phyloP scores from a whole-genome alignment of 2,329 filamentous ascomycete species.

The Fusarium sp. region DNA sequence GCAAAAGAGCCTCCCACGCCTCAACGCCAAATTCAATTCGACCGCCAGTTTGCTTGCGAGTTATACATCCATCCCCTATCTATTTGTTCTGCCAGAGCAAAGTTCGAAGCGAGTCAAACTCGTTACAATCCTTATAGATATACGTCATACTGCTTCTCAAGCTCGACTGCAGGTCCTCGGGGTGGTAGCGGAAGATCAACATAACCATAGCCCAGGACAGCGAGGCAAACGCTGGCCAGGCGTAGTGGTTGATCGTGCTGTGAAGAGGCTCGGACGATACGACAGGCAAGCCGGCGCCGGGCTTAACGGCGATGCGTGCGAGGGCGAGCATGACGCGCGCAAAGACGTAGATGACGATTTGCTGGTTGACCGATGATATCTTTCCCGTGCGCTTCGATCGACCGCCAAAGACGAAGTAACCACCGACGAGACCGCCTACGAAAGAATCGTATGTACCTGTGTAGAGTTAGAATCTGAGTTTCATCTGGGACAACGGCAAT shows the following conservation, averaged over 20 bases:
- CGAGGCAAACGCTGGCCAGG: slow-evolving; percentile 93
- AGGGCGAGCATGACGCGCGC: slow-evolving; percentile 87
- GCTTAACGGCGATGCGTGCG: slow-evolving; percentile 83
- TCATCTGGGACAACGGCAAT: slow-evolving; percentile 37
- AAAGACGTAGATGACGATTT: slow-evolving; percentile 98
- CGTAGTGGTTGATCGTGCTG: slow-evolving; percentile 71
- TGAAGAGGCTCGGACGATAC: slow-evolving; percentile 62
- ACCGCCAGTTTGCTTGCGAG: background rate
- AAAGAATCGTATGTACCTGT: slow-evolving; percentile 82
- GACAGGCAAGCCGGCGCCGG: slow-evolving; percentile 61
- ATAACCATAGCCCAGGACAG: slow-evolving; percentile 94
- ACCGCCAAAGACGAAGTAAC: slow-evolving; percentile 89
- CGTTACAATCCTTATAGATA: slow-evolving; percentile 90
- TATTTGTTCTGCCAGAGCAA: slow-evolving; percentile 87
- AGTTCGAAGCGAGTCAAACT: slow-evolving; percentile 88
- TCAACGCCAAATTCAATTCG: slow-evolving; percentile 38
- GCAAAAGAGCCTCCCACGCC: slow-evolving; percentile 30
- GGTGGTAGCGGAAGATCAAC: slow-evolving; percentile 93
- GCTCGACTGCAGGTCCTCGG: slow-evolving; percentile 90
- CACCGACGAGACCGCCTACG: slow-evolving; percentile 86
- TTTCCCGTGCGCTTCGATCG: slow-evolving; percentile 71
- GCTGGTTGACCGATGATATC: slow-evolving; percentile 87
- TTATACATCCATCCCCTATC: slow-evolving; percentile 13
- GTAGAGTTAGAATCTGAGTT: background rate
- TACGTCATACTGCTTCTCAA: slow-evolving; percentile 97